These are phyloP conservation scores for Verticillium nubilum DNA, from an alignment of 2,329 filamentous ascomycete genomes.

Conservation along the genomic window DNA sequence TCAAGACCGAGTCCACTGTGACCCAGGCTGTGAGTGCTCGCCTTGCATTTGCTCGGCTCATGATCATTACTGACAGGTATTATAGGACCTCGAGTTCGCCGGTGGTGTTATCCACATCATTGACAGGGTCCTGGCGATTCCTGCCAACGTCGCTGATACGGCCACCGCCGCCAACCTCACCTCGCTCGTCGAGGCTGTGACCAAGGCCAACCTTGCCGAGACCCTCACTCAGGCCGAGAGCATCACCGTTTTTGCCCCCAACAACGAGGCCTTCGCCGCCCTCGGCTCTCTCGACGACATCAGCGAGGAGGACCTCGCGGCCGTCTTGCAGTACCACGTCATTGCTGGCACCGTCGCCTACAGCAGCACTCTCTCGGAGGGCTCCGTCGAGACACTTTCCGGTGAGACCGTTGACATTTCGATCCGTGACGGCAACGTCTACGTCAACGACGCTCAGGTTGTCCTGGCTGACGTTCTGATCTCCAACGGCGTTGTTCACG, in stretches of 20 bases:
- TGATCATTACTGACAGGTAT: not conserved
- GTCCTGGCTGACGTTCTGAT: slow-evolving; percentile 41
- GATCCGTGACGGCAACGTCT: slow-evolving; percentile 1
- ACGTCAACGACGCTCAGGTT: slow-evolving; percentile 32
- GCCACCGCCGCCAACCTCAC: slow-evolving; percentile 36
- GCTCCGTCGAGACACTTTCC: slow-evolving; percentile 6
- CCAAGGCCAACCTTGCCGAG: slow-evolving; percentile 32
- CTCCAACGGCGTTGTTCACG: slow-evolving; percentile 50
- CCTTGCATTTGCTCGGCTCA: not conserved
- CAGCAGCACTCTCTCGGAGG: slow-evolving; percentile 11
- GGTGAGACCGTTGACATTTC: slow-evolving; percentile 30
- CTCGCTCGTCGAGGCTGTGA: slow-evolving; percentile 39
- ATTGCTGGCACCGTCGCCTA: slow-evolving; percentile 42
- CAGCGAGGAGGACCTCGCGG: slow-evolving; percentile 37
- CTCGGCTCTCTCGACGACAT: slow-evolving; percentile 47
- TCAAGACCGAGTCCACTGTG: slow-evolving; percentile 42
- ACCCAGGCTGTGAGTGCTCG: slow-evolving; percentile 18
- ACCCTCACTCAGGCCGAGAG: slow-evolving; percentile 20
- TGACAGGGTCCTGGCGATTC: slow-evolving; percentile 40
- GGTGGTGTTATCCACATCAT: slow-evolving; percentile 51
- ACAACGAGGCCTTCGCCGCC: slow-evolving; percentile 51
- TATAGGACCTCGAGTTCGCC: slow-evolving; percentile 40
- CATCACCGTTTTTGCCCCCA: slow-evolving; percentile 60
- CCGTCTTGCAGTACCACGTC: slow-evolving; percentile 59
- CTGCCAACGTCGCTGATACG: slow-evolving; percentile 34